These are phyloP conservation scores for Talaromyces sp. DNA, from an alignment of 2,329 filamentous ascomycete species.

Conservation along the genomic window DNA sequence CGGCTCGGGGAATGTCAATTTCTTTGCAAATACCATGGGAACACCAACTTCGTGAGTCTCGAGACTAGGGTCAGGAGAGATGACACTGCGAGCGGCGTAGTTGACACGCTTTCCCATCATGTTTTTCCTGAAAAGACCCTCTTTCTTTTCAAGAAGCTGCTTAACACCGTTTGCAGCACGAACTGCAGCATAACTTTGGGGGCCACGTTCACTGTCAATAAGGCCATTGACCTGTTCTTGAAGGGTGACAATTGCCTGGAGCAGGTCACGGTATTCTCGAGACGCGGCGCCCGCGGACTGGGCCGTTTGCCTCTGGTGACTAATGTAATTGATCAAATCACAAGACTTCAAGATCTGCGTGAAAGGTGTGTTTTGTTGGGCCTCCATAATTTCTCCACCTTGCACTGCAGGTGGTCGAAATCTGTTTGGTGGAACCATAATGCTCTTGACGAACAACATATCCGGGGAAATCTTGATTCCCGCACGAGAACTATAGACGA, in stretches of 20 bases:
- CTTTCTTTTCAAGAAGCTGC: slow-evolving; percentile 96
- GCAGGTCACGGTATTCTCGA: slow-evolving; percentile 67
- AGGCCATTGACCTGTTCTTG: slow-evolving; percentile 91
- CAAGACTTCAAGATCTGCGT: slow-evolving; percentile 75
- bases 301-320: slow-evolving; percentile 58
- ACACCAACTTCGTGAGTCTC: slow-evolving; percentile 99
- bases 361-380: slow-evolving; percentile 81
- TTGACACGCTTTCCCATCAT: slow-evolving; percentile 99
- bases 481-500: slow-evolving; percentile 78
- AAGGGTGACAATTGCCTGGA: slow-evolving; percentile 73
- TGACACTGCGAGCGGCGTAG: slow-evolving; percentile 93
- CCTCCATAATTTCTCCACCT: slow-evolving; percentile 77
- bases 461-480: slow-evolving; percentile 64
- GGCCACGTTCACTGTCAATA: slow-evolving; percentile 83
- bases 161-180: slow-evolving; percentile 91
- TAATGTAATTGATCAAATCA: slow-evolving; percentile 66
- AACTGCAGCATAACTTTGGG: slow-evolving; percentile 71
- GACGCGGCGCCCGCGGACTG: slow-evolving; percentile 40
- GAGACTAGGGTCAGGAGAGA: slow-evolving; percentile 96
- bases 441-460: slow-evolving; percentile 87
- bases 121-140: slow-evolving; percentile 95
- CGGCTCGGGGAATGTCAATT: slow-evolving; percentile 92
- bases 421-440: slow-evolving; percentile 87
- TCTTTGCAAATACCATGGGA: slow-evolving; percentile 93
- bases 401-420: slow-evolving; percentile 83